Evolutionary conservation across 805 yeast species (phyloP), one percentile per base, ranked within the genome.

Genomic region (Candida endomychidarum): DNA sequence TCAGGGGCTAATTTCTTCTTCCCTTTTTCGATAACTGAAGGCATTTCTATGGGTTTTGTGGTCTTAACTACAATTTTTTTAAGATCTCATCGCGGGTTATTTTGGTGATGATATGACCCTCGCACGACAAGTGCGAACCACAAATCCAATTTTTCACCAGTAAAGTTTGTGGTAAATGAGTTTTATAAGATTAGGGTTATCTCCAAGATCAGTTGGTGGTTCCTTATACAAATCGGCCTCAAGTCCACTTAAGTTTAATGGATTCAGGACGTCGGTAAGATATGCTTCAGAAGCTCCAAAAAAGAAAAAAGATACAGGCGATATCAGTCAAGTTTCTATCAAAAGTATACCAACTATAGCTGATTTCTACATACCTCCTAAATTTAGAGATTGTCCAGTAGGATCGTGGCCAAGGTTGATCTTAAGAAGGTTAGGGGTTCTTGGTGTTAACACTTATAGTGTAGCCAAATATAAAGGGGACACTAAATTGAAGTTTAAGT

Each of bases 1-100:
- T 90, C 98, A 1, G 96, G 95, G 15, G 90, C 85, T 29, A 81
- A 69, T 50, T 84, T 85, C 48, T 77, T 32, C 54, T 81, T 81
- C 17, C 62, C 58, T 24, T 47, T 47, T 9, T 35, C 34, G 14
- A 33, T 37, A 10, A 54, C 63, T 9, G 68, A 56, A 14, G 70
- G 69, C 71, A 65, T 65, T 23, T n/a, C n/a, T n/a, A n/a, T 18
- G 9, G 23, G 15, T 16, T 27, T 19, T 27, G 31, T 9, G 5
- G 21, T 29, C 11, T 8, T 25, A 25, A 14, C 6, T n/a, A n/a
- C n/a, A n/a, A n/a, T n/a, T 23, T 23, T 23, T 23, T 23, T 23
- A 8, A 23, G 26, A 23, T 23, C 26, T 23, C 26, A 23, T 23
- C 26, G 26, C 26, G 28, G n/a, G 5, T 24, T 12, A 12, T 12